Conservation (phyloP, 805 yeast species). For the Kuraishia cidri region DNA sequence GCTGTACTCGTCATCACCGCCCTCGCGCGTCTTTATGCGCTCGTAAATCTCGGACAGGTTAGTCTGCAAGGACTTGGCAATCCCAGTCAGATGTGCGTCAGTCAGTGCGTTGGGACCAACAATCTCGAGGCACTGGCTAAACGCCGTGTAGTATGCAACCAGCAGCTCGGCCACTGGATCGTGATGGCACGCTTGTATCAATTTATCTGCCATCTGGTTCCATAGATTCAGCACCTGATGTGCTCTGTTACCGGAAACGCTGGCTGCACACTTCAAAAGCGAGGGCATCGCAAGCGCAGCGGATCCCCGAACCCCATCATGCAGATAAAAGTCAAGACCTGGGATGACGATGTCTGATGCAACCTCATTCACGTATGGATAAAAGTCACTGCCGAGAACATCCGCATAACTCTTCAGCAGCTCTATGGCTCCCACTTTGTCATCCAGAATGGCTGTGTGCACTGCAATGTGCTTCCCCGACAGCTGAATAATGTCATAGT, state of each 20-base stretch:
- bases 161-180: slow-evolving; percentile 83
- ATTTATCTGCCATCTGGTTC: slow-evolving; percentile 58
- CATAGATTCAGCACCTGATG: slow-evolving; percentile 60
- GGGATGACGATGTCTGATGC: slow-evolving; percentile 77
- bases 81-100: slow-evolving; percentile 40
- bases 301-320: slow-evolving; percentile 90
- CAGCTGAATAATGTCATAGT: slow-evolving; percentile 89
- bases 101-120: slow-evolving; percentile 60
- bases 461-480: slow-evolving; percentile 92
- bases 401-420: slow-evolving; percentile 77
- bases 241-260: slow-evolving; percentile 41
- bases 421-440: slow-evolving; percentile 89
- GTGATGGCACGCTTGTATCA: slow-evolving; percentile 55
- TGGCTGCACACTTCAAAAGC: slow-evolving; percentile 53
- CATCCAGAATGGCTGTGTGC: slow-evolving; percentile 90
- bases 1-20: slow-evolving; percentile 75
- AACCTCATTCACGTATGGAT: slow-evolving; percentile 73
- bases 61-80: slow-evolving; percentile 50
- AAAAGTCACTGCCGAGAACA: slow-evolving; percentile 73
- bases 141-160: slow-evolving; percentile 67
- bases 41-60: slow-evolving; percentile 61
- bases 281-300: slow-evolving; percentile 82
- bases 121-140: slow-evolving; percentile 56
- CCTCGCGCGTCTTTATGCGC: slow-evolving; percentile 65
- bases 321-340: slow-evolving; percentile 82